phyloP scores from a whole-genome alignment of 2,329 filamentous ascomycete species.

The Ophiostoma quercus region DNA sequence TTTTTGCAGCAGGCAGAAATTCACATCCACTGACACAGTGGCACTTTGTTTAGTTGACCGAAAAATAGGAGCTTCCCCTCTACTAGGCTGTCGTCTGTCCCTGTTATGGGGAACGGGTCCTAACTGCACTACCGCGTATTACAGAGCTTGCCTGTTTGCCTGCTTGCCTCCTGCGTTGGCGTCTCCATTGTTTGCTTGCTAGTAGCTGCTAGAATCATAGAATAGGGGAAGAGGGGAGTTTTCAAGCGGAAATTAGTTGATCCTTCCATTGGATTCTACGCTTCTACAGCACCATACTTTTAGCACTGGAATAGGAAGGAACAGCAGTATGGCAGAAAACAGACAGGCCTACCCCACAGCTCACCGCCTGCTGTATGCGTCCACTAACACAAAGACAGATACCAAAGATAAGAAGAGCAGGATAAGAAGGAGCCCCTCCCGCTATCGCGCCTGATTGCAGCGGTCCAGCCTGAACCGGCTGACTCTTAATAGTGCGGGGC shows the following conservation, averaged over 20 bases:
- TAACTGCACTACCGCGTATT: slow-evolving; percentile 1
- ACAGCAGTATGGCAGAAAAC: slow-evolving; percentile 13
- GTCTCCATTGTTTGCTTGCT: neutral
- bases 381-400: neutral
- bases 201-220: neutral
- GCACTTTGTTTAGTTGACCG: slow-evolving; percentile 11
- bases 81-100: neutral
- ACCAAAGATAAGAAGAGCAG: slow-evolving; percentile 1
- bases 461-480: neutral
- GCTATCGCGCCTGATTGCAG: neutral
- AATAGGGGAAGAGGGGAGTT: slow-evolving; percentile 21
- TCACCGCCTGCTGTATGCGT: slow-evolving; percentile 17
- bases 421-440: slow-evolving; percentile 11
- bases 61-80: slow-evolving; percentile 14
- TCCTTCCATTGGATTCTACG: slow-evolving; percentile 20
- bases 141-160: neutral
- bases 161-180: neutral
- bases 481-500: slow-evolving; percentile 9
- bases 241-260: slow-evolving; percentile 27
- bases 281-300: neutral
- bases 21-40: slow-evolving; percentile 13
- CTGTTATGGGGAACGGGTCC: neutral
- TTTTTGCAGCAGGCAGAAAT: slow-evolving; percentile 23
- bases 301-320: slow-evolving; percentile 17
- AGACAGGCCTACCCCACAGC: neutral